Conservation (phyloP, 495 filamentous ascomycete genomes). For the Penicillium paradoxum region DNA sequence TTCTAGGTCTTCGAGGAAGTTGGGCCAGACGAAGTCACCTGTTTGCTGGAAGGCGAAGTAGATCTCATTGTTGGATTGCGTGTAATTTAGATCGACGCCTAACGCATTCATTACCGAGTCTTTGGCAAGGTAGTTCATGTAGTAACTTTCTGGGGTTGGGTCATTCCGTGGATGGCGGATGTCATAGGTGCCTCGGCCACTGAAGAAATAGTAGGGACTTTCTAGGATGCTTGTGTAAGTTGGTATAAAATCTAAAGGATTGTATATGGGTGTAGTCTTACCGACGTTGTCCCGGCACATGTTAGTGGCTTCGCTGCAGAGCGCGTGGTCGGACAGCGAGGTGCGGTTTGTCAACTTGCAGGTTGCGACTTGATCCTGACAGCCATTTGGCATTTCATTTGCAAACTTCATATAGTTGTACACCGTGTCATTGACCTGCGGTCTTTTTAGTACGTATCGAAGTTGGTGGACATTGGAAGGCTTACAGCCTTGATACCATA, state of each 20-base stretch:
- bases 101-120: constrained; percentile 54
- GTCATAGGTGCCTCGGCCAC: constrained; percentile 56
- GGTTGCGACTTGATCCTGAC: constrained; percentile 49
- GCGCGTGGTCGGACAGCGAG: constrained; percentile 35
- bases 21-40: constrained; percentile 43
- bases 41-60: constrained; percentile 52
- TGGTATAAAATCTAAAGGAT: no score
- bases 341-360: constrained; percentile 44
- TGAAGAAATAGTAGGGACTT: constrained; percentile 26
- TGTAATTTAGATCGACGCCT: constrained; percentile 64
- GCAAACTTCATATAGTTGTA: constrained; percentile 48
- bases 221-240: constrained; percentile 28
- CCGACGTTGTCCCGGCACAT: constrained; percentile 43
- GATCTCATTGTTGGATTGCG: constrained; percentile 44
- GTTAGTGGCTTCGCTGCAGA: constrained; percentile 36
- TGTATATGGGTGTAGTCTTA: no score
- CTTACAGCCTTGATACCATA: constrained; percentile 63
- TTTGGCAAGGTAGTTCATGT: constrained; percentile 57
- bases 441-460: not conserved
- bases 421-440: constrained; percentile 50
- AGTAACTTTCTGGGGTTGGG: constrained; percentile 58
- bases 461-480: constrained; percentile 25
- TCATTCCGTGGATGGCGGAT: constrained; percentile 49
- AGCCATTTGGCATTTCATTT: constrained; percentile 52
- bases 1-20: constrained; percentile 49